Conservation (phyloP, 139 green algal species). For the Limnomonas spitsbergensis region DNA sequence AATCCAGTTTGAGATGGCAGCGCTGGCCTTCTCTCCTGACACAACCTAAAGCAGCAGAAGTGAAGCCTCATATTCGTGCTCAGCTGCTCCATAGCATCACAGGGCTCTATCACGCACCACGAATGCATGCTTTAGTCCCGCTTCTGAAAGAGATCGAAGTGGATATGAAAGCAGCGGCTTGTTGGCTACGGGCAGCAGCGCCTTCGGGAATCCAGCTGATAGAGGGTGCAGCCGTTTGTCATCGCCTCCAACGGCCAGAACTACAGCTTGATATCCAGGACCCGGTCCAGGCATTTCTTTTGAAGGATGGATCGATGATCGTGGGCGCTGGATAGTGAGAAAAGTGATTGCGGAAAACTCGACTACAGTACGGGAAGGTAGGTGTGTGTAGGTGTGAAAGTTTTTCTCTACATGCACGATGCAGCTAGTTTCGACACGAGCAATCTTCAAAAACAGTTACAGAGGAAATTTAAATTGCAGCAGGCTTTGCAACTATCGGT, state of each 20-base stretch:
- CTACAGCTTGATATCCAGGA: slow-evolving; percentile 50
- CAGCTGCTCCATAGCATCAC: background rate
- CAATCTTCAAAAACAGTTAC: too few relatives aligned
- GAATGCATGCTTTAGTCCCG: slow-evolving; percentile 60
- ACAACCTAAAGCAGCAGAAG: slow-evolving; percentile 40
- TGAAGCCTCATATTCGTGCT: too few relatives aligned
- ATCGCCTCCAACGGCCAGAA: slow-evolving; percentile 56
- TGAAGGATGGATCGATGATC: background rate
- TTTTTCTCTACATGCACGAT: too few relatives aligned
- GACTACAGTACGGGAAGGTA: background rate
- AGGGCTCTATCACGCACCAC: too few relatives aligned
- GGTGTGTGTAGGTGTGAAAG: too few relatives aligned
- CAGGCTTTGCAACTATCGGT: too few relatives aligned
- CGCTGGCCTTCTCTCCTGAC: slow-evolving; percentile 46
- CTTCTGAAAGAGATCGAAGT: slow-evolving; percentile 58
- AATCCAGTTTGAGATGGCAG: slow-evolving; percentile 51
- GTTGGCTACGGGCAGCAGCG: slow-evolving; percentile 74
- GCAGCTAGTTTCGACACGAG: too few relatives aligned
- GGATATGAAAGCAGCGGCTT: slow-evolving; percentile 72
- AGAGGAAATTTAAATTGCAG: too few relatives aligned
- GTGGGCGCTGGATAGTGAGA: background rate
- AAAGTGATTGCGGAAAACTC: background rate
- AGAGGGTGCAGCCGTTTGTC: slow-evolving; percentile 63
- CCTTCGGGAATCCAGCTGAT: slow-evolving; percentile 54
- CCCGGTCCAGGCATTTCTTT: background rate